Percentiles rank a stretch among this genome's conserved stretches.
Conservation (phyloP, 768 basidiomycete species). For the Termitomyces sp. region DNA sequence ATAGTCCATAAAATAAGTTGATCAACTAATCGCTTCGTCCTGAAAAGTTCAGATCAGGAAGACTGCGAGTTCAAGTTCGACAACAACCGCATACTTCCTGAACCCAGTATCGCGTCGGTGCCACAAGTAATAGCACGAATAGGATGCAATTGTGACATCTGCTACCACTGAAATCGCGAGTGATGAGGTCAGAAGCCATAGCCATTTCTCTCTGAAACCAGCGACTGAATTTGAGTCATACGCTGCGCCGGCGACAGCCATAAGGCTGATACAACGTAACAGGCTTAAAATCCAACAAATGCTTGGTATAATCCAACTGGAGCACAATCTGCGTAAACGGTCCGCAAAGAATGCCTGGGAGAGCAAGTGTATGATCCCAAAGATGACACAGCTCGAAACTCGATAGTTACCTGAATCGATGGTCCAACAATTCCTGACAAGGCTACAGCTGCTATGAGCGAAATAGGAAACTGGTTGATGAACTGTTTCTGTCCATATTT, state of each 20-base stretch:
- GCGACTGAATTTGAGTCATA: neutral
- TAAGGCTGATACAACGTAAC: constrained; percentile 3
- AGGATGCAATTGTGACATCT: constrained; percentile 8
- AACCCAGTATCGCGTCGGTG: neutral
- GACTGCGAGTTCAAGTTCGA: neutral
- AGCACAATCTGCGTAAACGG: constrained; percentile 5
- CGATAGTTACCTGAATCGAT: constrained; percentile 1
- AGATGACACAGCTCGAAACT: too few relatives aligned
- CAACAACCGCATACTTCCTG: neutral
- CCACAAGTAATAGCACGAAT: constrained; percentile 6
- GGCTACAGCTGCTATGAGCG: neutral
- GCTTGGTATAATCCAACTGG: neutral
- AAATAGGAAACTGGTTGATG: neutral
- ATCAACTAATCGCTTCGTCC: constrained; percentile 8
- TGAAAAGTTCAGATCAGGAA: neutral
- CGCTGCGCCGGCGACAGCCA: constrained; percentile 1
- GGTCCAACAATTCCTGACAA: constrained; percentile 9
- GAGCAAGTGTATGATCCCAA: neutral
- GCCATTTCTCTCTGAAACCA: constrained; percentile 2
- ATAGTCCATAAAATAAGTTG: constrained; percentile 10
- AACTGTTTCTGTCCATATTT: constrained; percentile 7
- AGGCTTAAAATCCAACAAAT: constrained; percentile 6
- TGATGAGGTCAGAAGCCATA: constrained; percentile 6
- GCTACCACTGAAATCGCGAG: constrained; percentile 6
- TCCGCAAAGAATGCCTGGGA: constrained; percentile 13